Evolutionary conservation across 208 protist genomes (phyloP).

Genomic region (Phytomonas sp.): DNA sequence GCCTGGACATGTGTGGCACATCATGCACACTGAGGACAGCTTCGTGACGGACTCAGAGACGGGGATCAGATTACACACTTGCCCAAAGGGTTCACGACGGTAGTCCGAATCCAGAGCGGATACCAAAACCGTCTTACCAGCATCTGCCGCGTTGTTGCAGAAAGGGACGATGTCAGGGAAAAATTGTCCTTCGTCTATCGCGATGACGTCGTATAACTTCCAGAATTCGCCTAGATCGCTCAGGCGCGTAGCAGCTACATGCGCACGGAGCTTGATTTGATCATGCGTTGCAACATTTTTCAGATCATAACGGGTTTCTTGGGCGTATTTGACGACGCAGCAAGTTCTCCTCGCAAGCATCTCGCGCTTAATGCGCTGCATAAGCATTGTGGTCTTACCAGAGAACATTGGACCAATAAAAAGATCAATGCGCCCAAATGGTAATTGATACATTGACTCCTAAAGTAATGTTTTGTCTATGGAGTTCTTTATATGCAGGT

Average conservation of each 20-base stretch:
- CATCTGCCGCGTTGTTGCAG: conserved; percentile 68
- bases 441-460: not conserved
- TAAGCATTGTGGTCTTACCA: conserved; percentile 93
- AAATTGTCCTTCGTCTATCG: conserved; percentile 91
- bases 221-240: conserved; percentile 48
- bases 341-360: conserved; percentile 65
- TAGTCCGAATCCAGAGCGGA: conserved; percentile 92
- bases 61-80: conserved; percentile 82
- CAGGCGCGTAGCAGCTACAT: conserved; percentile 50
- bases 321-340: conserved; percentile 90
- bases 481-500: conserved; percentile 1
- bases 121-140: conserved; percentile 91
- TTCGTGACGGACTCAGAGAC: conserved; percentile 86
- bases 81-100: conserved; percentile 80
- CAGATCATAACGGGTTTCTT: conserved; percentile 83
- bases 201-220: conserved; percentile 82
- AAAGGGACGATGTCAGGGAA: conserved; percentile 92
- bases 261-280: conserved; percentile 40
- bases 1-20: conserved; percentile 70
- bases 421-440: conserved; percentile 60
- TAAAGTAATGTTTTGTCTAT: not conserved
- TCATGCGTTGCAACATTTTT: conserved; percentile 80
- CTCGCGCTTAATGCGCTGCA: conserved; percentile 83
- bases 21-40: conserved; percentile 89
- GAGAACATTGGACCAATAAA: conserved; percentile 95